Conservation (phyloP, 1,284 basidiomycete species). For the Pholiota adiposa region DNA sequence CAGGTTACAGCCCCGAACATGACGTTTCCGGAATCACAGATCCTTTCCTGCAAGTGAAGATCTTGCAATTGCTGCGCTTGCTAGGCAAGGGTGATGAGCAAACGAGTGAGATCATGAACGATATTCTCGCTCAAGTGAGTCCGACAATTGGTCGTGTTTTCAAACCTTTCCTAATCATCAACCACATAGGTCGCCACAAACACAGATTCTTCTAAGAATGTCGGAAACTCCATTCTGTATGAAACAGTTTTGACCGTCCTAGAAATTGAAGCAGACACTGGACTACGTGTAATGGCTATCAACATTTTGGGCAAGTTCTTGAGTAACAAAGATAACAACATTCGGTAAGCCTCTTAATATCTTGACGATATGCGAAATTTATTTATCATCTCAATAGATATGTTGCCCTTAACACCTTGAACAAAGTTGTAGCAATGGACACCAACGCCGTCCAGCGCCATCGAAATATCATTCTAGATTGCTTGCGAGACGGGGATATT, state of each 20-base stretch:
- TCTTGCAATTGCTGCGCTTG: constrained; percentile 90
- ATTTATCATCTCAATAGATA: constrained; percentile 62
- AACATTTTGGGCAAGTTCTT: constrained; percentile 99
- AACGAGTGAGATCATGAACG: constrained; percentile 97
- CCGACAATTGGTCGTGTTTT: not conserved
- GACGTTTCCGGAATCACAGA: constrained; percentile 99
- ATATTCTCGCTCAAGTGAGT: constrained; percentile 91
- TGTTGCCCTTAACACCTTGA: constrained; percentile 97
- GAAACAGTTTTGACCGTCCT: constrained; percentile 98
- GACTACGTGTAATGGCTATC: constrained; percentile 98
- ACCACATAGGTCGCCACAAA: constrained; percentile 89
- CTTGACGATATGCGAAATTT: not conserved
- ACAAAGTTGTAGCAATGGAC: constrained; percentile 98
- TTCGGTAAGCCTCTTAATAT: constrained; percentile 65
- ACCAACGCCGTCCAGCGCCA: constrained; percentile 99
- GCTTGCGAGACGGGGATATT: constrained; percentile 97
- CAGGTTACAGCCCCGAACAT: constrained; percentile 98
- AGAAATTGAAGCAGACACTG: constrained; percentile 97
- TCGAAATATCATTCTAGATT: constrained; percentile 97
- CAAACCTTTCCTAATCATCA: not conserved
- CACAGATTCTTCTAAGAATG: constrained; percentile 97
- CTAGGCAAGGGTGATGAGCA: constrained; percentile 86
- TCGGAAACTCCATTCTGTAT: constrained; percentile 97
- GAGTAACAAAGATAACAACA: constrained; percentile 98
- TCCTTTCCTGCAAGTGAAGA: constrained; percentile 97